A percentile compares a stretch with the other conserved stretches of the same genome.
These are phyloP conservation scores for Plenodomus biglobosus DNA, from an alignment of 2,329 filamentous ascomycete species.

Conservation along the genomic window DNA sequence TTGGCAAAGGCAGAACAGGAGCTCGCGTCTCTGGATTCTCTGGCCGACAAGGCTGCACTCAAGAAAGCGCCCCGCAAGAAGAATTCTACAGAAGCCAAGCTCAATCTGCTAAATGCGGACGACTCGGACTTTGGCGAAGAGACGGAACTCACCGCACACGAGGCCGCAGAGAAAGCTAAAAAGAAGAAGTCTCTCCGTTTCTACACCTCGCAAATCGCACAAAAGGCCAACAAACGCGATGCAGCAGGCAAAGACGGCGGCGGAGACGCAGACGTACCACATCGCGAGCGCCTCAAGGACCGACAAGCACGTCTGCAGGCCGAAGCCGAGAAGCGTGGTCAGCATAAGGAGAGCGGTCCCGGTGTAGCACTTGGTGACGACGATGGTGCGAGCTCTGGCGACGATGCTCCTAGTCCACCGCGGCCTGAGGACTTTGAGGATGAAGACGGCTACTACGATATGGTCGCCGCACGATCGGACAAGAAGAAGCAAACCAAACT, in stretches of 20 bases:
- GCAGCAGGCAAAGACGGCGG: slow-evolving; percentile 72
- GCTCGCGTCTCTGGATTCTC: slow-evolving; percentile 69
- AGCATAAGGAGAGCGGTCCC: slow-evolving; percentile 55
- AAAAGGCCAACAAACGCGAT: slow-evolving; percentile 86
- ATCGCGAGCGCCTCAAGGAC: slow-evolving; percentile 85
- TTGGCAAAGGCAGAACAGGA: slow-evolving; percentile 65
- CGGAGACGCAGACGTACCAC: slow-evolving; percentile 80
- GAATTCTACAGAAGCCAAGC: slow-evolving; percentile 25
- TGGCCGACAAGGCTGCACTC: slow-evolving; percentile 55
- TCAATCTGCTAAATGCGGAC: slow-evolving; percentile 54
- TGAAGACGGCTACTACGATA: slow-evolving; percentile 83
- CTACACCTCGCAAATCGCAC: slow-evolving; percentile 96
- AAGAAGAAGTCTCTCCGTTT: slow-evolving; percentile 93
- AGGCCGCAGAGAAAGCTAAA: slow-evolving; percentile 82
- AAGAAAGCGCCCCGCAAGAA: slow-evolving; percentile 52
- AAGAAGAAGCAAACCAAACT: slow-evolving; percentile 74
- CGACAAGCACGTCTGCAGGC: slow-evolving; percentile 81
- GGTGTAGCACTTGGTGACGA: slow-evolving; percentile 68
- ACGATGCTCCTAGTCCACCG: slow-evolving; percentile 51
- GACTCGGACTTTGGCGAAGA: slow-evolving; percentile 95
- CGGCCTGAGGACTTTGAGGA: slow-evolving; percentile 48
- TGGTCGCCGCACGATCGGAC: slow-evolving; percentile 70
- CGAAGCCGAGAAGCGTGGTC: slow-evolving; percentile 83
- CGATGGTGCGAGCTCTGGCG: slow-evolving; percentile 66
- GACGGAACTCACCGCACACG: slow-evolving; percentile 71